Conservation (phyloP, 1,284 basidiomycete genomes). For the Rhodotorula glutinis region DNA sequence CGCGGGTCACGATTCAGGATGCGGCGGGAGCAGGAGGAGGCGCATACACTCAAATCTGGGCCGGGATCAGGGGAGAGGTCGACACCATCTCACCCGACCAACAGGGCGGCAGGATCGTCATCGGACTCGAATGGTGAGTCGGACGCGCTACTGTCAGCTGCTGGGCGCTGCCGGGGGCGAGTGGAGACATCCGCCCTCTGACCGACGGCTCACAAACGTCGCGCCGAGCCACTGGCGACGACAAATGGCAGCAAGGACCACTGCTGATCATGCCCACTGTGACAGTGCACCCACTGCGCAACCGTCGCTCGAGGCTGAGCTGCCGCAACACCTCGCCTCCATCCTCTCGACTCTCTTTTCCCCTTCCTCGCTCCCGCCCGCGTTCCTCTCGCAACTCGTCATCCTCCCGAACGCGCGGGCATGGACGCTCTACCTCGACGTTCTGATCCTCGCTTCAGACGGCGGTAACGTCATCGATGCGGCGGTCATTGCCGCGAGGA, state of each 20-base stretch:
- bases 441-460: constrained; percentile 31
- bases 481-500: constrained; percentile 30
- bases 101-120: constrained; percentile 21
- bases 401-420: constrained; percentile 31
- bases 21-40: constrained; percentile 18
- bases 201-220: too few relatives aligned
- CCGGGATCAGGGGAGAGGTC: constrained; percentile 36
- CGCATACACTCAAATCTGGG: constrained; percentile 27
- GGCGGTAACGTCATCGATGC: constrained; percentile 37
- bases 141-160: too few relatives aligned
- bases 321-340: constrained; percentile 29
- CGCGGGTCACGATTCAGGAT: constrained; percentile 22
- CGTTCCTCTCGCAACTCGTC: constrained; percentile 35
- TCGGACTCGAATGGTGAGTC: constrained; percentile 35
- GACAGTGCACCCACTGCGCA: constrained; percentile 35
- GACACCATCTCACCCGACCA: constrained; percentile 20
- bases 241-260: too few relatives aligned
- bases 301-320: constrained; percentile 21
- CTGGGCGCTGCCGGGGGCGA: too few relatives aligned
- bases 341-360: constrained; percentile 36
- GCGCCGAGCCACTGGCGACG: too few relatives aligned
- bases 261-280: too few relatives aligned
- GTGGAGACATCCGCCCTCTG: too few relatives aligned
- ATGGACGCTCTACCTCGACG: constrained; percentile 39
- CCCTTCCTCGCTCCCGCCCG: constrained; percentile 19